Evolutionary conservation across 2,329 filamentous ascomycete genomes (phyloP), one percentile per base, ranked within the genome.

Genomic region (Aspergillus amoenus): DNA sequence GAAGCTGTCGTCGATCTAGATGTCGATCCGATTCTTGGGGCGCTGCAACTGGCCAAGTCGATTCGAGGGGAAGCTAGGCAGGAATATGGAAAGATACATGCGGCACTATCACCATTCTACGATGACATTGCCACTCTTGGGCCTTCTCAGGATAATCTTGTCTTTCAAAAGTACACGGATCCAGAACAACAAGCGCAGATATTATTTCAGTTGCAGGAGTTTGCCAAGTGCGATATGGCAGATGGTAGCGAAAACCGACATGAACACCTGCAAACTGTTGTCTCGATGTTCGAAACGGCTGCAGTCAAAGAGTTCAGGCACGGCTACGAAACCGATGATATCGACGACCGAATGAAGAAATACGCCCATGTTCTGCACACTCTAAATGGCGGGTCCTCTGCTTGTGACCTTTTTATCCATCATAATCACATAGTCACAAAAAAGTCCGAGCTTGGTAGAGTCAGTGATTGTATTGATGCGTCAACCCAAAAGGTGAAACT

Each of bases 271-370:
- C 79, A 84, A 39, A 83, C 82, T 22, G 92, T 95, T 83, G 84
- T 88, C 63, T 83, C 83, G 39, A 87, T 94, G 58, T 99, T 99
- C 67, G 93, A 97, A 75, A 92, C 88, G 56, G 92, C 93, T 3
- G 93, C 95, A 3, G 77, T 97, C 51, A 84, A 89, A 48, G 94
- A 99, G 72, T 99, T 99, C 65, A 90, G 95, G 73, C 89, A 94
- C 68, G 94, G 91, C 4, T 96, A 95, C 64, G 91, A 94, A 71
- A 87, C 86, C 43, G 90, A 89, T 77, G 93, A 99, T 71, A 86
- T 95, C 53, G 89, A 96, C 63, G 92, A 91, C 2, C 83, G 87
- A 53, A 97, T 97, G 93, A 86, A 84, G 64, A 85, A 89, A 68
- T 97, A 96, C 73, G 93, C 93, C 2, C 86, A 91, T 65, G 92